These are phyloP conservation scores for Backusella luteola DNA, from an alignment of 192 early-diverging fungal genomes.

Conservation along the genomic window DNA sequence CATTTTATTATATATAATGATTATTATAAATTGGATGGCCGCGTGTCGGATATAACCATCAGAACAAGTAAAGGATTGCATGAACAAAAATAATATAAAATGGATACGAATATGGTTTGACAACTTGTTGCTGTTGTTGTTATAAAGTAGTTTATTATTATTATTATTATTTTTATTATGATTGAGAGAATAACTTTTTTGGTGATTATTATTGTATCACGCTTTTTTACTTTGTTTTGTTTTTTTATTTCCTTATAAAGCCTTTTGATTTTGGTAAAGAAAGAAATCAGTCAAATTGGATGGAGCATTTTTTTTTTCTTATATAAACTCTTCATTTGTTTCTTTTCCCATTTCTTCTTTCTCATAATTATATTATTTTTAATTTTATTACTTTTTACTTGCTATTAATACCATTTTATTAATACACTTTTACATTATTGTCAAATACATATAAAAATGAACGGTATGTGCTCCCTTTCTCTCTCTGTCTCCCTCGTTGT, in stretches of 20 bases:
- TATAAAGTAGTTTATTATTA: neutral
- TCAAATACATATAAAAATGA: neutral
- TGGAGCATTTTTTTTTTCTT: neutral
- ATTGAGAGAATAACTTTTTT: neutral
- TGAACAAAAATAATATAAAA: neutral
- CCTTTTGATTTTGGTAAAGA: neutral
- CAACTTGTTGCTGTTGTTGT: neutral
- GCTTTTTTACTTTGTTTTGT: neutral
- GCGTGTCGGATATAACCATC: neutral
- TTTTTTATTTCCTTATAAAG: neutral
- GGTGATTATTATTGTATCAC: conserved; percentile 3
- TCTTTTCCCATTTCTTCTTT: neutral
- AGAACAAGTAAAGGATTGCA: neutral
- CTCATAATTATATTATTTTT: neutral
- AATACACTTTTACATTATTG: neutral
- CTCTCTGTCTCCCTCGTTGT: neutral
- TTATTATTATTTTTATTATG: neutral
- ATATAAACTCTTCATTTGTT: neutral
- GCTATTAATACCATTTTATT: neutral
- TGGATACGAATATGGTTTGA: neutral
- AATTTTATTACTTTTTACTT: neutral
- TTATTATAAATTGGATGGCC: neutral
- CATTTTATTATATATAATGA: neutral
- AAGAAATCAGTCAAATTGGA: neutral
- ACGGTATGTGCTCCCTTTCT: neutral